phyloP scores from a whole-genome alignment of 179 eudicot species.

The Beta macrorhiza region DNA sequence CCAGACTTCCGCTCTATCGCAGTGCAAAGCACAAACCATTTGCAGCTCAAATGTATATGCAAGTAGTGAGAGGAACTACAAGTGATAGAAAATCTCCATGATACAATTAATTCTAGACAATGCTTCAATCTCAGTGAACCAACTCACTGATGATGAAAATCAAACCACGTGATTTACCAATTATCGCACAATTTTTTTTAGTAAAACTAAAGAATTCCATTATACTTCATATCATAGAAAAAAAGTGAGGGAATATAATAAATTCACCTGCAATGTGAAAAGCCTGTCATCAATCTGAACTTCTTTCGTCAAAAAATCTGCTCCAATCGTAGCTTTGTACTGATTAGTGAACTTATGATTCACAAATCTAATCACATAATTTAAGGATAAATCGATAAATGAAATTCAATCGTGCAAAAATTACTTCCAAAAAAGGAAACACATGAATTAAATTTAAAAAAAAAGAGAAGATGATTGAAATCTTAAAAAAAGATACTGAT shows the following conservation, averaged over 20 bases:
- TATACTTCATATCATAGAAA: no score
- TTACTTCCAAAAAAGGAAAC: background rate
- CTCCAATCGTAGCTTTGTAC: conserved; percentile 53
- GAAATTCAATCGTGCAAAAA: background rate
- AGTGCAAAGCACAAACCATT: no score
- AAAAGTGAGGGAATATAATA: no score
- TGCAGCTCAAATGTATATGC: background rate
- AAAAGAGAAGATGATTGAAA: background rate
- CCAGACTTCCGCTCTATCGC: background rate
- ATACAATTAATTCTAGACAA: background rate
- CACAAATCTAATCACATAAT: conserved; percentile 38
- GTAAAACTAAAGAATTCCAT: no score
- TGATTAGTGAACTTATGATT: conserved; percentile 50
- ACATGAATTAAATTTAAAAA: background rate
- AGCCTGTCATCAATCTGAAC: conserved; percentile 49
- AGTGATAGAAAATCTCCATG: background rate
- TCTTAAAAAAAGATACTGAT: conserved; percentile 54
- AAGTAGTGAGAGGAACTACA: background rate
- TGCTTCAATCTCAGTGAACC: background rate
- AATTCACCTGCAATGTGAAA: conserved; percentile 47
- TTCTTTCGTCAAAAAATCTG: conserved; percentile 53
- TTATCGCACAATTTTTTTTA: no score
- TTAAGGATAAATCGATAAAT: conserved; percentile 26
- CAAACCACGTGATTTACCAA: background rate
- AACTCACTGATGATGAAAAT: background rate